Evolutionary conservation across 495 filamentous ascomycete species (phyloP).

Genomic region (Hypoxylon crocopeplum): DNA sequence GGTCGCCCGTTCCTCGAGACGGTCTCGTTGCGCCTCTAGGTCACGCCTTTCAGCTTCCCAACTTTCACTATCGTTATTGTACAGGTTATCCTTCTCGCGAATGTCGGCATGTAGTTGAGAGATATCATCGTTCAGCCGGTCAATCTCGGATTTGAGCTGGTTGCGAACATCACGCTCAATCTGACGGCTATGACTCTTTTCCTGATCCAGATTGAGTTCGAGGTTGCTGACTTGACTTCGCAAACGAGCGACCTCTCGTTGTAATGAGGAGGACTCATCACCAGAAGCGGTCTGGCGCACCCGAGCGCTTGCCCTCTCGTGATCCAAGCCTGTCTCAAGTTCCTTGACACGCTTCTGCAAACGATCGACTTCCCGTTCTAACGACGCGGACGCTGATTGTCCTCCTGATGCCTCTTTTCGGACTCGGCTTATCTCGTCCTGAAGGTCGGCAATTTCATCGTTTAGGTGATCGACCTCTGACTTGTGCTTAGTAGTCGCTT

Average conservation of each 20-base stretch:
- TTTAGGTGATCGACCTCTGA: slow-evolving; percentile 49
- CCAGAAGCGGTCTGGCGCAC: slow-evolving; percentile 73
- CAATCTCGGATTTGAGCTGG: slow-evolving; percentile 69
- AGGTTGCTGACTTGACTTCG: slow-evolving; percentile 64
- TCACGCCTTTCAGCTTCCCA: slow-evolving; percentile 72
- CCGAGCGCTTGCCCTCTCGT: slow-evolving; percentile 76
- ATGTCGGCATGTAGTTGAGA: slow-evolving; percentile 72
- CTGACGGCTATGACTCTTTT: slow-evolving; percentile 63
- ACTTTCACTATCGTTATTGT: slow-evolving; percentile 71
- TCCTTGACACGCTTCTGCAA: slow-evolving; percentile 31
- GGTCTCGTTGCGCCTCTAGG: slow-evolving; percentile 69
- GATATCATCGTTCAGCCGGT: slow-evolving; percentile 69
- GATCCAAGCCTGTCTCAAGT: slow-evolving; percentile 43
- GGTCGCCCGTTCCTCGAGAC: slow-evolving; percentile 70
- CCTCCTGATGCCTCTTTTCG: slow-evolving; percentile 49
- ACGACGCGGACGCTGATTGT: slow-evolving; percentile 39
- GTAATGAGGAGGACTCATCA: slow-evolving; percentile 69
- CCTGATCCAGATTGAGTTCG: slow-evolving; percentile 64
- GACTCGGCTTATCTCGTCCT: slow-evolving; percentile 64
- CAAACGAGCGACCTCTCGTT: slow-evolving; percentile 66
- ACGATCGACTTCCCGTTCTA: slow-evolving; percentile 31
- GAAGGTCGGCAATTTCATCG: slow-evolving; percentile 71
- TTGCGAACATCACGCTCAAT: slow-evolving; percentile 61
- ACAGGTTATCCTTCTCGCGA: slow-evolving; percentile 73
- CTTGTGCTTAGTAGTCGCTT: slow-evolving; percentile 32